These are phyloP conservation scores for Thelonectria olida DNA, from an alignment of 2,329 filamentous ascomycete genomes.

Conservation along the genomic window DNA sequence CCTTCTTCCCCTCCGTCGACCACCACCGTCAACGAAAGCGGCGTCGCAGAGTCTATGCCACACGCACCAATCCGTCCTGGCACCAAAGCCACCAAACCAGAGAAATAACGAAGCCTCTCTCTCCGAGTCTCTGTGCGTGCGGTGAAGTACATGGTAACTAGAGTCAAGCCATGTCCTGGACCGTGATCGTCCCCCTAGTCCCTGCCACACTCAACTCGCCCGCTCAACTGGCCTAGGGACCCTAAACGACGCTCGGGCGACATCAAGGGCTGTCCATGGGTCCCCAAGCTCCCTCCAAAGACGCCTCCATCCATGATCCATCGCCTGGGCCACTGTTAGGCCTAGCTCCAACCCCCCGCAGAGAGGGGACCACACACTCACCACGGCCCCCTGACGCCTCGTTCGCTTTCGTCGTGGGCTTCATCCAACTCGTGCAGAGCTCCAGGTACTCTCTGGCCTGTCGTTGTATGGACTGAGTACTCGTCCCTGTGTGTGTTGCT, in stretches of 20 bases:
- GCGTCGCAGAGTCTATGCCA: no score
- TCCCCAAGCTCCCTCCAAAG: no score
- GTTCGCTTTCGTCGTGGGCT: conserved; percentile 29
- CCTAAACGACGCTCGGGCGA: conserved; percentile 41
- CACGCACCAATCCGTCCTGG: no score
- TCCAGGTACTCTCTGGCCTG: conserved; percentile 22
- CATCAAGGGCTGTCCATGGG: conserved; percentile 18
- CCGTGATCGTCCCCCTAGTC: conserved; percentile 38
- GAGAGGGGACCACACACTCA: conserved; percentile 38
- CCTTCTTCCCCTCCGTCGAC: no score
- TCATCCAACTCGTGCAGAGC: no score
- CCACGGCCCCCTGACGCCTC: conserved; percentile 38
- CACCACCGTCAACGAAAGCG: no score
- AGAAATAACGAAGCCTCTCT: no score
- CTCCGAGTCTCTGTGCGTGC: no score
- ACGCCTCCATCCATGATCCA: conserved; percentile 22
- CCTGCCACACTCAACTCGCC: no score
- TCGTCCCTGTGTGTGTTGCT: conserved; percentile 28
- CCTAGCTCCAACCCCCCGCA: conserved; percentile 42
- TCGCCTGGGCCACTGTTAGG: conserved; percentile 39
- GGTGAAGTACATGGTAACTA: no score
- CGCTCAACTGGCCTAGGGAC: conserved; percentile 37
- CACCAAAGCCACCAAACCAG: no score
- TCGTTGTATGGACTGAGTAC: conserved; percentile 20
- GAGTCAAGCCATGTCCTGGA: no score